Conservation (phyloP, 129 eudicot genomes). For the Silybum marianum region DNA sequence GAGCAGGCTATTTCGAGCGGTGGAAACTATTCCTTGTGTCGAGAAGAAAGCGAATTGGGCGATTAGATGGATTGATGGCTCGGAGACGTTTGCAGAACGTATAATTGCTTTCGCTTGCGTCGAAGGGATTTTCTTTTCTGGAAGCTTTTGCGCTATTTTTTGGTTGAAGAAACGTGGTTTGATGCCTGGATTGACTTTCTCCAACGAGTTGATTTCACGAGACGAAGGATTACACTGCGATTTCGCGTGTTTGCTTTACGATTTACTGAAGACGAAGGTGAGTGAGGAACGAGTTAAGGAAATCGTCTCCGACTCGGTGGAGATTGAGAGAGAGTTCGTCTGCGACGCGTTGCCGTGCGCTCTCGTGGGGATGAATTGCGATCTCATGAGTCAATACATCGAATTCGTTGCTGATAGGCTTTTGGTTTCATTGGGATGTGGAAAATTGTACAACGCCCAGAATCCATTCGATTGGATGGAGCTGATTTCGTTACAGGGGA, state of each 20-base stretch:
- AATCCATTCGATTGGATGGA: slow-evolving; percentile 99
- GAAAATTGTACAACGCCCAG: slow-evolving; percentile 54
- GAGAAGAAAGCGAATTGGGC: slow-evolving; percentile 91
- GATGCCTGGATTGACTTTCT: slow-evolving; percentile 85
- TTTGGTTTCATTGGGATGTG: slow-evolving; percentile 56
- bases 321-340: slow-evolving; percentile 84
- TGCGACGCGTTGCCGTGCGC: slow-evolving; percentile 88
- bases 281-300: slow-evolving; percentile 74
- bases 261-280: slow-evolving; percentile 51
- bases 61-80: slow-evolving; percentile 75
- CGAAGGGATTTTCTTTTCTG: slow-evolving; percentile 87
- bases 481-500: slow-evolving; percentile 83
- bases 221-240: slow-evolving; percentile 93
- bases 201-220: slow-evolving; percentile 80
- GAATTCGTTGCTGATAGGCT: slow-evolving; percentile 83
- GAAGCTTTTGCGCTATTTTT: slow-evolving; percentile 84
- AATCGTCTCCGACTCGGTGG: slow-evolving; percentile 75
- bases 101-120: slow-evolving; percentile 90
- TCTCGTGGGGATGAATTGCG: slow-evolving; percentile 87
- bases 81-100: slow-evolving; percentile 78
- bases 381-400: slow-evolving; percentile 74
- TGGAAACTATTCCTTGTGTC: slow-evolving; percentile 77
- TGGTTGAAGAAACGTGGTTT: slow-evolving; percentile 91
- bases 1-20: slow-evolving; percentile 55
- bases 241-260: slow-evolving; percentile 75